A percentile compares a stretch with the other conserved stretches of the same genome.
phyloP scores from a whole-genome alignment of 441 rosid species.

The Jatropha podagrica region DNA sequence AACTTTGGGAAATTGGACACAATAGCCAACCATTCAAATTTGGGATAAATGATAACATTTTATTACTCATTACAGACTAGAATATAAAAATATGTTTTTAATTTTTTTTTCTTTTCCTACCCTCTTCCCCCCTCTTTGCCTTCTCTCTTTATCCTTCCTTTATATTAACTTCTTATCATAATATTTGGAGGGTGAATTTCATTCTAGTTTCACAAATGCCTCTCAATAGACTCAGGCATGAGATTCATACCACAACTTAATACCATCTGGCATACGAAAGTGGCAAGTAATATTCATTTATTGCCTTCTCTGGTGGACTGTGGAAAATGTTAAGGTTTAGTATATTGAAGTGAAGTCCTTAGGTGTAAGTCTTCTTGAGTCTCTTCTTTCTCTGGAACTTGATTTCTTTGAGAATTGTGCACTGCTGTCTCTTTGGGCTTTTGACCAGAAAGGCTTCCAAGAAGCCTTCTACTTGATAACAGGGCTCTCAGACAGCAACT shows the following conservation, averaged over 20 bases:
- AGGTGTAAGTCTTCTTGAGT: slow-evolving; percentile 19
- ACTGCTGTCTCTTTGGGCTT: neutral
- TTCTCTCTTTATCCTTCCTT: neutral
- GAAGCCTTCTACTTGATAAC: slow-evolving; percentile 40
- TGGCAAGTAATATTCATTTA: too few relatives aligned
- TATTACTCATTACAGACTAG: neutral
- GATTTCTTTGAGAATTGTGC: slow-evolving; percentile 4
- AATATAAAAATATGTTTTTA: neutral
- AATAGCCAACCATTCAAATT: neutral
- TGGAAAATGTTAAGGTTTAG: neutral
- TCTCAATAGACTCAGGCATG: too few relatives aligned
- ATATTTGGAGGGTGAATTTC: neutral
- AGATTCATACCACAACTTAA: too few relatives aligned
- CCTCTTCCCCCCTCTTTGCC: neutral
- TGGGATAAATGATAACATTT: neutral
- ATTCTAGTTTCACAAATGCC: neutral
- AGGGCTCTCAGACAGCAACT: slow-evolving; percentile 31
- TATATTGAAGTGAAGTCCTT: slow-evolving; percentile 21
- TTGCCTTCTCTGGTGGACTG: too few relatives aligned
- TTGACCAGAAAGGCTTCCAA: slow-evolving; percentile 1
- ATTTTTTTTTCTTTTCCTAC: neutral
- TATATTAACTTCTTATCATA: neutral
- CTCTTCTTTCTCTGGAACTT: slow-evolving; percentile 9
- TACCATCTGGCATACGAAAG: too few relatives aligned
- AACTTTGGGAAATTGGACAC: neutral